These are phyloP conservation scores for Selenicereus undatus DNA, from an alignment of 148 eudicot species.

Conservation along the genomic window DNA sequence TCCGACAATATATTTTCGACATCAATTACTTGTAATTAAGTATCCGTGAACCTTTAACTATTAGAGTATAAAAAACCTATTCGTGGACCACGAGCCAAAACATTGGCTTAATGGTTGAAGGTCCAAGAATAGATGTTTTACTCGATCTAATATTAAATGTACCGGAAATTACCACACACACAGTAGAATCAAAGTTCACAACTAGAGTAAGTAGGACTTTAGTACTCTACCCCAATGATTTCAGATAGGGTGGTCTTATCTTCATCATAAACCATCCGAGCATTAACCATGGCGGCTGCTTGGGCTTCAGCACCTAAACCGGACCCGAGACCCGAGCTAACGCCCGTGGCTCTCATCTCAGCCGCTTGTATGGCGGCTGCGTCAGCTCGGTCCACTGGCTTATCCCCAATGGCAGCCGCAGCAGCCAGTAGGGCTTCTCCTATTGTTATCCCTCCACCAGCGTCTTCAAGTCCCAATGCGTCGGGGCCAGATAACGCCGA, in stretches of 20 bases:
- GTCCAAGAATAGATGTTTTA: too few relatives aligned
- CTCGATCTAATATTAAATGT: too few relatives aligned
- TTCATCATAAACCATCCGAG: conserved; percentile 21
- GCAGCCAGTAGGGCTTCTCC: conserved; percentile 68
- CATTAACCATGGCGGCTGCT: conserved; percentile 47
- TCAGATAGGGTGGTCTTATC: conserved; percentile 50
- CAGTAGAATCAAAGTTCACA: too few relatives aligned
- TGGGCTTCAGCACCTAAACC: conserved; percentile 63
- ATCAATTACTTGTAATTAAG: too few relatives aligned
- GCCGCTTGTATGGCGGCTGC: conserved; percentile 73
- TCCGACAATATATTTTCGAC: too few relatives aligned
- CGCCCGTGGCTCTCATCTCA: conserved; percentile 56
- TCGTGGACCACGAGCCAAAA: too few relatives aligned
- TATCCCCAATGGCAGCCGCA: conserved; percentile 44
- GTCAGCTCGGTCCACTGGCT: conserved; percentile 52
- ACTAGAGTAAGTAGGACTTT: too few relatives aligned
- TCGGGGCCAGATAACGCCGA: conserved; percentile 10
- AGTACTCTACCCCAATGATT: conserved; percentile 34
- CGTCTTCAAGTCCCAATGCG: neutral
- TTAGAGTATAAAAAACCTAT: too few relatives aligned
- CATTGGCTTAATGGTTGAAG: too few relatives aligned
- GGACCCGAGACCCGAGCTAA: conserved; percentile 21
- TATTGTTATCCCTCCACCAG: conserved; percentile 29
- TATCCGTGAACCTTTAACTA: too few relatives aligned
- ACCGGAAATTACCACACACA: too few relatives aligned